A percentile compares a stretch with the other conserved stretches of the same genome.
Evolutionary conservation across 148 eudicot genomes (phyloP).

Genomic region (Rhododendron ovatum): DNA sequence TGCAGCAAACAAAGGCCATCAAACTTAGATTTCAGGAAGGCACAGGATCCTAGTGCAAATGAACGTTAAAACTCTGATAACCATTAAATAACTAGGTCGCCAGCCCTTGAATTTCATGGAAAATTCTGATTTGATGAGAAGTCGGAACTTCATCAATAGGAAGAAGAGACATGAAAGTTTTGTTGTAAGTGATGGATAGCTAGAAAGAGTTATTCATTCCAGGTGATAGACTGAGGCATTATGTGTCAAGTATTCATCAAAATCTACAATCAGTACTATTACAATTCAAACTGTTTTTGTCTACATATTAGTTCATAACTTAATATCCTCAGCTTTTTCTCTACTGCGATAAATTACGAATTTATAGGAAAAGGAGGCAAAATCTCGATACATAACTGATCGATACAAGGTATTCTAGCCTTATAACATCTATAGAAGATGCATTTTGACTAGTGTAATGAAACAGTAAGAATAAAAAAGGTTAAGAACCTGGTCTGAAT

Average conservation of each 20-base stretch:
- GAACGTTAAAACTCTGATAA: not conserved
- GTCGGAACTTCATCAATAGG: not conserved
- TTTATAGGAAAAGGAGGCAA: not conserved
- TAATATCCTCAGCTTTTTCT: not conserved
- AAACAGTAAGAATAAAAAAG: not conserved
- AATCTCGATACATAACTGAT: not conserved
- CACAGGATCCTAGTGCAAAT: not conserved
- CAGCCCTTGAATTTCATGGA: not conserved
- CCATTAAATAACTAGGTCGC: not conserved
- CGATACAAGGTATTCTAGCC: not conserved
- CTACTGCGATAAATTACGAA: not conserved
- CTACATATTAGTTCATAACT: not conserved
- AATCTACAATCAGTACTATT: not conserved
- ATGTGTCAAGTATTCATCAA: not conserved
- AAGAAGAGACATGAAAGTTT: not conserved
- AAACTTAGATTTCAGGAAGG: not conserved
- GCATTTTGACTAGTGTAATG: not conserved
- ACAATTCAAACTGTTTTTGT: not conserved
- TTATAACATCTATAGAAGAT: not conserved
- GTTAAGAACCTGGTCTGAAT: not conserved
- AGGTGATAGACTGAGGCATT: not conserved
- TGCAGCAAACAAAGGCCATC: constrained; percentile 25
- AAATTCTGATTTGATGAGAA: not conserved
- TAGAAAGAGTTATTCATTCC: not conserved
- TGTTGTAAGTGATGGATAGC: not conserved